Evolutionary conservation across 192 early-diverging fungal genomes (phyloP).

Genomic region (Anaeromyces robustus): DNA sequence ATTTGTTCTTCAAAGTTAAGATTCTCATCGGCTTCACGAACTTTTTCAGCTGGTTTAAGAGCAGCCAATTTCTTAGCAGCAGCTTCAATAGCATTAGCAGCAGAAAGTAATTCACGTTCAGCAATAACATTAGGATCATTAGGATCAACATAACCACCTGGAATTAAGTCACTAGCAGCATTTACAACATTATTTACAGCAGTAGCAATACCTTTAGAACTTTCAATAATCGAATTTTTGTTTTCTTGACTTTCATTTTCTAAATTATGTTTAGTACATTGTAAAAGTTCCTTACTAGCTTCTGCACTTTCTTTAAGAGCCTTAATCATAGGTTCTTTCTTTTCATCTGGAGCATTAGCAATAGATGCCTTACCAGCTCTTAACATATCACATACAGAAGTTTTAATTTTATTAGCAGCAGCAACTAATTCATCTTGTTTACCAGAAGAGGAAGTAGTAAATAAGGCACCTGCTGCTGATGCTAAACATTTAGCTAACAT

Average conservation of each 20-base stretch:
- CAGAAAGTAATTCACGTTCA: constrained; percentile 32
- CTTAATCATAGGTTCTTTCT: constrained; percentile 11
- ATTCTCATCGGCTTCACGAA: constrained; percentile 6
- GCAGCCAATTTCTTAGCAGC: constrained; percentile 30
- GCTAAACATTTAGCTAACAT: constrained; percentile 27
- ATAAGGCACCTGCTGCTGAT: constrained; percentile 20
- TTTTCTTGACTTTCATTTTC: constrained; percentile 9
- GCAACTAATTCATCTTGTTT: constrained; percentile 23
- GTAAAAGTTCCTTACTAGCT: constrained; percentile 17
- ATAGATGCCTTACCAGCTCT: constrained; percentile 32
- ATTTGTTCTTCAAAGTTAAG: constrained; percentile 36
- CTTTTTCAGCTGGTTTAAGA: constrained; percentile 12
- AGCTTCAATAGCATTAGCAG: constrained; percentile 32
- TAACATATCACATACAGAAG: constrained; percentile 21
- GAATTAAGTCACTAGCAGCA: constrained; percentile 17
- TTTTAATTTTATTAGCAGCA: constrained; percentile 18
- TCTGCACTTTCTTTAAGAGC: constrained; percentile 12
- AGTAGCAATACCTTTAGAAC: constrained; percentile 17
- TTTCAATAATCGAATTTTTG: constrained; percentile 15
- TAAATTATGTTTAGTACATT: constrained; percentile 7
- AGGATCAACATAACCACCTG: constrained; percentile 34
- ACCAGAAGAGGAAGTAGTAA: constrained; percentile 10
- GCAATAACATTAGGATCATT: constrained; percentile 44
- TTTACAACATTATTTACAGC: constrained; percentile 24
- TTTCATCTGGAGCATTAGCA: constrained; percentile 27